These are phyloP conservation scores for Cutaneotrichosporon sp. DNA, from an alignment of 1,284 basidiomycete genomes.

Conservation along the genomic window DNA sequence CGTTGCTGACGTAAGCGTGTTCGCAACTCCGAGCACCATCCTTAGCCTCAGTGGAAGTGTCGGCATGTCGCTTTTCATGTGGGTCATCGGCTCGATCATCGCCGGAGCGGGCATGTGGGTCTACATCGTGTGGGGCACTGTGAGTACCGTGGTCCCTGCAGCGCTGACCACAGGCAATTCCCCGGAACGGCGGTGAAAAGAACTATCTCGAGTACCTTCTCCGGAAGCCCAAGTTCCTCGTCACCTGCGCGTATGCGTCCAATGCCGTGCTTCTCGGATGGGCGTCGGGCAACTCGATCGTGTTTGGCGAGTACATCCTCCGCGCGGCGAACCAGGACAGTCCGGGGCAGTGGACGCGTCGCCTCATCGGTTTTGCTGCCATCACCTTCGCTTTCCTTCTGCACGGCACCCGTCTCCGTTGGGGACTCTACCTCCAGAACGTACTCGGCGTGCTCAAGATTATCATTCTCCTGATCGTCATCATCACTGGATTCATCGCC, in stretches of 20 bases:
- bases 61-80: slow-evolving; percentile 24
- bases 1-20: slow-evolving; percentile 6
- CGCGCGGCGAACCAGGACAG: slow-evolving; percentile 14
- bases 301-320: slow-evolving; percentile 22
- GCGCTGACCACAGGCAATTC: slow-evolving; percentile 8
- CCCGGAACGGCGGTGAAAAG: slow-evolving; percentile 23
- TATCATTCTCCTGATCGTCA: slow-evolving; percentile 23
- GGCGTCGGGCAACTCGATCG: slow-evolving; percentile 14
- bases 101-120: slow-evolving; percentile 28
- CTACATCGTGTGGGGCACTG: slow-evolving; percentile 23
- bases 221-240: slow-evolving; percentile 16
- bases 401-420: neutral
- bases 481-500: slow-evolving; percentile 53
- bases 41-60: slow-evolving; percentile 15
- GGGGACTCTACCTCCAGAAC: neutral
- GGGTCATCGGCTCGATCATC: slow-evolving; percentile 30
- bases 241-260: slow-evolving; percentile 16
- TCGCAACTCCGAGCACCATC: slow-evolving; percentile 15
- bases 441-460: neutral
- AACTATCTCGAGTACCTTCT: slow-evolving; percentile 25
- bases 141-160: neutral
- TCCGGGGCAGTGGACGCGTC: slow-evolving; percentile 20
- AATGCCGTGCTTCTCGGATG: slow-evolving; percentile 21
- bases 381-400: neutral
- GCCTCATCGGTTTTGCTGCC: slow-evolving; percentile 8